These are phyloP conservation scores for Spencermartinsiella europaea DNA, from an alignment of 805 yeast species.

Conservation along the genomic window DNA sequence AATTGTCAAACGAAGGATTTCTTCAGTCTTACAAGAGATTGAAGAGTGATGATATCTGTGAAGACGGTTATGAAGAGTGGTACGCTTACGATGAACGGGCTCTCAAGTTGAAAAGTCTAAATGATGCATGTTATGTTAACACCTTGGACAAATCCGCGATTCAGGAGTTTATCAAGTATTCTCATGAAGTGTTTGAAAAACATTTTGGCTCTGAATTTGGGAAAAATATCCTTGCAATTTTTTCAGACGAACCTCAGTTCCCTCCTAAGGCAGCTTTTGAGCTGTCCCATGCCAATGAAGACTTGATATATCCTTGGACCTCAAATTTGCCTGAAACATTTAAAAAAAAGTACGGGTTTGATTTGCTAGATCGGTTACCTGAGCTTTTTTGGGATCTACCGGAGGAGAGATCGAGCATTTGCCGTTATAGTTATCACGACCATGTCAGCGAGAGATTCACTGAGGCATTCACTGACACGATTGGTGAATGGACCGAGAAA, in stretches of 20 bases:
- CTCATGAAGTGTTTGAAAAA: constrained; percentile 3
- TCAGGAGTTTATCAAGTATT: constrained; percentile 1
- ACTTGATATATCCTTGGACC: constrained; percentile 5
- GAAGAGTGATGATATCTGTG: background rate
- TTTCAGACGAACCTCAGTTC: constrained; percentile 9
- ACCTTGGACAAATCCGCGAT: constrained; percentile 5
- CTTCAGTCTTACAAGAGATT: background rate
- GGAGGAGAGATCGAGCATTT: background rate
- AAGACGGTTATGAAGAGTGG: background rate
- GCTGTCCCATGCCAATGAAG: background rate
- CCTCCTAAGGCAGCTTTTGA: constrained; percentile 2
- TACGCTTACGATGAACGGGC: constrained; percentile 3
- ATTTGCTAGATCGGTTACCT: constrained; percentile 6
- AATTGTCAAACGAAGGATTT: constrained; percentile 2
- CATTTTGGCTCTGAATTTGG: constrained; percentile 3
- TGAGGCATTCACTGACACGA: background rate
- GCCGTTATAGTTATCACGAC: constrained; percentile 6
- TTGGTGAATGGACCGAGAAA: constrained; percentile 3
- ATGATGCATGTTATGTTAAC: constrained; percentile 4
- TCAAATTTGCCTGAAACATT: background rate
- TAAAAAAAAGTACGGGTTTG: constrained; percentile 1
- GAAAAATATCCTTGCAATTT: constrained; percentile 3
- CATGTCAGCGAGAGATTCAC: constrained; percentile 5
- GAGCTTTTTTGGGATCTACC: constrained; percentile 7
- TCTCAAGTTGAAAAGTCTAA: background rate